Evolutionary conservation across 1,139 yeast species (phyloP).

Genomic region (Sugiyamaella pinicola): DNA sequence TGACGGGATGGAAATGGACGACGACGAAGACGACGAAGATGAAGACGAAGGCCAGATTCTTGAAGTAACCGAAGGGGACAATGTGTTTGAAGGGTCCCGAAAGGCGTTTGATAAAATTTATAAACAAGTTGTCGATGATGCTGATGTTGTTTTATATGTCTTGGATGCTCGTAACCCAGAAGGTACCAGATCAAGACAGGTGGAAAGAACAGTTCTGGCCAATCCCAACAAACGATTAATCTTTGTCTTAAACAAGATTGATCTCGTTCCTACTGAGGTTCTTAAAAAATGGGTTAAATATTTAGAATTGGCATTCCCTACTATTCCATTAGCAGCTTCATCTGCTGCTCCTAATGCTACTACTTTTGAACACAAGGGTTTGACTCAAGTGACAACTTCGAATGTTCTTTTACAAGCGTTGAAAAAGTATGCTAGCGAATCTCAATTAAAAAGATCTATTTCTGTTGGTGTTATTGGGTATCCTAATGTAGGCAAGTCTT

Average conservation of each 20-base stretch:
- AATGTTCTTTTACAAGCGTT: conserved; percentile 74
- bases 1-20: conserved; percentile 37
- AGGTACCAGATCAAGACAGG: conserved; percentile 86
- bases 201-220: conserved; percentile 85
- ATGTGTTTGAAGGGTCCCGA: conserved; percentile 53
- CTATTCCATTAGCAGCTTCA: conserved; percentile 73
- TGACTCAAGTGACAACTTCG: conserved; percentile 74
- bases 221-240: conserved; percentile 82
- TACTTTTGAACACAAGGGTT: conserved; percentile 69
- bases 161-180: conserved; percentile 98
- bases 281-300: conserved; percentile 83
- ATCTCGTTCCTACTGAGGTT: conserved; percentile 82
- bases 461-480: conserved; percentile 96
- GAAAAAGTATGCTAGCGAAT: conserved; percentile 80
- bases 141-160: conserved; percentile 89
- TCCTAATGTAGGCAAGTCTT: conserved; percentile 94
- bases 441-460: conserved; percentile 86
- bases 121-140: conserved; percentile 85
- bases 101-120: conserved; percentile 67
- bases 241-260: conserved; percentile 86
- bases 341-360: conserved; percentile 59
- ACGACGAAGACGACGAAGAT: conserved; percentile 47
- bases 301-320: conserved; percentile 82
- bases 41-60: conserved; percentile 45
- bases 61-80: conserved; percentile 40